These are phyloP conservation scores for Lachnellula cervina DNA, from an alignment of 2,329 filamentous ascomycete genomes.

Conservation along the genomic window DNA sequence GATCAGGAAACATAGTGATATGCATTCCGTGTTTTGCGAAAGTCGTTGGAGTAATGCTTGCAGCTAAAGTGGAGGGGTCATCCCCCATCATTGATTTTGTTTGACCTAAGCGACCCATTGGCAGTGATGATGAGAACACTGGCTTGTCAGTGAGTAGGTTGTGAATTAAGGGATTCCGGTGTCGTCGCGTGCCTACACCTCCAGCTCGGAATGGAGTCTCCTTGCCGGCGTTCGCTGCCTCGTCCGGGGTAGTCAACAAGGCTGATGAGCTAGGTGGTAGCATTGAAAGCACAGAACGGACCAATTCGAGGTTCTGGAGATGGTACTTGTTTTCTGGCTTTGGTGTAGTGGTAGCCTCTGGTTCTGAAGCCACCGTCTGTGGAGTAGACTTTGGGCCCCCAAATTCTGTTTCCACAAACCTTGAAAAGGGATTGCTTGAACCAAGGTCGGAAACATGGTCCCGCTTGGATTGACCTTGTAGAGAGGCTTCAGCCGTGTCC, in stretches of 20 bases:
- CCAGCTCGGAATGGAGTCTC: constrained; percentile 30
- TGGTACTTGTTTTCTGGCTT: constrained; percentile 40
- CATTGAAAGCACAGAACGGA: constrained; percentile 64
- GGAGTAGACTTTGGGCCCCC: background rate
- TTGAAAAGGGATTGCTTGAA: constrained; percentile 40
- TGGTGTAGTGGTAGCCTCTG: constrained; percentile 1
- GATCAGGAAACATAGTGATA: constrained; percentile 74
- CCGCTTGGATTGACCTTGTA: background rate
- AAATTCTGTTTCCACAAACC: constrained; percentile 34
- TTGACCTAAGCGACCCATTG: constrained; percentile 55
- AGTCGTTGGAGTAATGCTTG: constrained; percentile 55
- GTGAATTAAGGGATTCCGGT: constrained; percentile 81
- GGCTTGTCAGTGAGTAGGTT: constrained; percentile 96
- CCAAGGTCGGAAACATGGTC: constrained; percentile 21
- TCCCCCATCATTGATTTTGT: constrained; percentile 11
- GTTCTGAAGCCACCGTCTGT: background rate
- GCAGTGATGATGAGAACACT: constrained; percentile 84
- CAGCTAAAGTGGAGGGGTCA: constrained; percentile 29
- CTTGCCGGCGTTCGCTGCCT: constrained; percentile 57
- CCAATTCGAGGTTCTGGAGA: constrained; percentile 68
- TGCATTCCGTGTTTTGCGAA: constrained; percentile 90
- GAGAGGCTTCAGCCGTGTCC: background rate
- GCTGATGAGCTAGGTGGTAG: constrained; percentile 82
- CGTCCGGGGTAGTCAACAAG: constrained; percentile 79
- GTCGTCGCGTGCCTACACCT: constrained; percentile 49